Evolutionary conservation across 441 rosid species (phyloP).

Genomic region (Lepidium campestre): DNA sequence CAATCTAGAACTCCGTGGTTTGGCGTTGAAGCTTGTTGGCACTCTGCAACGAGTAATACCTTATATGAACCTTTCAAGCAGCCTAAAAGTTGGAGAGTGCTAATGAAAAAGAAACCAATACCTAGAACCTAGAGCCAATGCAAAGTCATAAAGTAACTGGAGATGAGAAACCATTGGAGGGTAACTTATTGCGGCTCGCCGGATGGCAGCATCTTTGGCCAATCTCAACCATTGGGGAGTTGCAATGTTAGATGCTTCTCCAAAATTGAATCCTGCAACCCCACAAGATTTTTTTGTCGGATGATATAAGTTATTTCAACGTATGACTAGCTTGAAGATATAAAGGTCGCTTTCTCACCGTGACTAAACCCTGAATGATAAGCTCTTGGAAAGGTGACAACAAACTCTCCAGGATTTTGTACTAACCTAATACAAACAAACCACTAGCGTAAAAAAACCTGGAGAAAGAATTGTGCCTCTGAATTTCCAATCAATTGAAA

Average conservation of each 20-base stretch:
- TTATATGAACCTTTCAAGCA: slow-evolving; percentile 4
- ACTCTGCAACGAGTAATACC: slow-evolving; percentile 44
- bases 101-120: slow-evolving; percentile 23
- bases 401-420: slow-evolving; percentile 98
- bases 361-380: slow-evolving; percentile 99
- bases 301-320: slow-evolving; percentile 15
- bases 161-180: slow-evolving; percentile 99
- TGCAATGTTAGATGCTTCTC: slow-evolving; percentile 89
- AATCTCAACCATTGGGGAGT: slow-evolving; percentile 90
- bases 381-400: slow-evolving; percentile 97
- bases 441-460: slow-evolving; percentile 8
- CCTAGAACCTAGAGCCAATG: slow-evolving; percentile 77
- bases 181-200: slow-evolving; percentile 94
- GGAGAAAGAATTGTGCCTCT: neutral
- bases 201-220: slow-evolving; percentile 92
- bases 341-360: slow-evolving; percentile 41
- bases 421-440: slow-evolving; percentile 70
- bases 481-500: neutral
- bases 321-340: slow-evolving; percentile 8
- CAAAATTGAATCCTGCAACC: slow-evolving; percentile 68
- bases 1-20: slow-evolving; percentile 91
- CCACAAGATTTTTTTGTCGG: neutral
- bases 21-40: slow-evolving; percentile 43
- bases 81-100: neutral
- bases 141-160: slow-evolving; percentile 95